These are phyloP conservation scores for Blepharisma stoltei DNA, from an alignment of 73 alveolate species.

Conservation along the genomic window DNA sequence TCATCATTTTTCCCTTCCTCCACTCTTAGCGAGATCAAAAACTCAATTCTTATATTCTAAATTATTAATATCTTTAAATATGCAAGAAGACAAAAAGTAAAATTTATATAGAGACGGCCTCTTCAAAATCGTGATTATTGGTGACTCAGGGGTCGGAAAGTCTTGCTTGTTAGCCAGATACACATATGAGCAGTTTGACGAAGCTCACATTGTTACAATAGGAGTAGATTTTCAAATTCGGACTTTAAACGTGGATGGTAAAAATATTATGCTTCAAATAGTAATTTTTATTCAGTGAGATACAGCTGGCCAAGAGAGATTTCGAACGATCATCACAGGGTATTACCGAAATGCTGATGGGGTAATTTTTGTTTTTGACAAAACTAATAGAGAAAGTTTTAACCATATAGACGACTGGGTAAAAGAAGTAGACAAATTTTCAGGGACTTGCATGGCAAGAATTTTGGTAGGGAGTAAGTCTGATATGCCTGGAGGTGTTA, in stretches of 20 bases:
- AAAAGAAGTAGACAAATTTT: conserved; percentile 33
- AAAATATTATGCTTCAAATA: conserved; percentile 5
- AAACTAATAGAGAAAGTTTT: conserved; percentile 34
- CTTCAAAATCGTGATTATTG: conserved; percentile 11
- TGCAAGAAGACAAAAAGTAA: no score
- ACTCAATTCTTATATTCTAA: no score
- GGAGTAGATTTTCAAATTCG: conserved; percentile 6
- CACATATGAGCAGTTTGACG: conserved; percentile 6
- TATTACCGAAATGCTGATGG: conserved; percentile 68
- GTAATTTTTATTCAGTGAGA: conserved; percentile 55
- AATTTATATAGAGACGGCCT: neutral
- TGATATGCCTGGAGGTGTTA: neutral
- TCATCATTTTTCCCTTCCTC: no score
- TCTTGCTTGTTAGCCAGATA: neutral
- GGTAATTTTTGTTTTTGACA: conserved; percentile 41
- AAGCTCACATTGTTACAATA: conserved; percentile 11
- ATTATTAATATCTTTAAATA: no score
- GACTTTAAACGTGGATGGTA: neutral
- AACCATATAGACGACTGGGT: conserved; percentile 41
- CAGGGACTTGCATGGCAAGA: neutral
- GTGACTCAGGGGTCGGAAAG: conserved; percentile 13
- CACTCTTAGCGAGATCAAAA: no score
- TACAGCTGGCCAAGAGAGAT: conserved; percentile 70
- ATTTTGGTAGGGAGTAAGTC: neutral
- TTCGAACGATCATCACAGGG: conserved; percentile 48